Conservation (phyloP, 2,329 filamentous ascomycete species). For the Colletotrichum filicis region DNA sequence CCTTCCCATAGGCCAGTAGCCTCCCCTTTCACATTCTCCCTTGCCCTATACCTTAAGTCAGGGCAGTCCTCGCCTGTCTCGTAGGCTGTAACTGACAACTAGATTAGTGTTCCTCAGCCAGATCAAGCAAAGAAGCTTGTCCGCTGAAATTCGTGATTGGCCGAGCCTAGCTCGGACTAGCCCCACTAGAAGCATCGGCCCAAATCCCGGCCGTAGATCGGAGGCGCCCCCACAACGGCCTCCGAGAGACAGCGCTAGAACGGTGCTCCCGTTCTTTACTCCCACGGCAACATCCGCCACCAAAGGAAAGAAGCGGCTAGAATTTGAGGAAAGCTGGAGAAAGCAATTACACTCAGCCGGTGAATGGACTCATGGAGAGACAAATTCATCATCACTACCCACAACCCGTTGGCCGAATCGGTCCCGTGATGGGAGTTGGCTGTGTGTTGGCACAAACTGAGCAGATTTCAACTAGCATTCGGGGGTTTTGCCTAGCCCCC, state of each 20-base stretch:
- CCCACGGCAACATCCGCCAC: neutral
- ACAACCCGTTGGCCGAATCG: neutral
- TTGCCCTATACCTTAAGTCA: accelerated
- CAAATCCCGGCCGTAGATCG: neutral
- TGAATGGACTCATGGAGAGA: too few relatives aligned
- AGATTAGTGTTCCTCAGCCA: too few relatives aligned
- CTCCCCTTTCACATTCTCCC: too few relatives aligned
- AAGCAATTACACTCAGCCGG: neutral
- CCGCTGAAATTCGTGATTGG: neutral
- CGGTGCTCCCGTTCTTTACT: neutral
- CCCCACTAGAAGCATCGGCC: neutral
- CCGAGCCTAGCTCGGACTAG: neutral
- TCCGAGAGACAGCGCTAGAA: neutral
- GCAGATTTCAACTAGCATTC: neutral
- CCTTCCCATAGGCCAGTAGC: too few relatives aligned
- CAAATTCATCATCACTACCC: neutral
- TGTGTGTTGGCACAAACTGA: too few relatives aligned
- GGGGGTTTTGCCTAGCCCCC: neutral
- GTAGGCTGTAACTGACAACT: too few relatives aligned
- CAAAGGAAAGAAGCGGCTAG: neutral
- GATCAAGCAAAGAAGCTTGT: too few relatives aligned
- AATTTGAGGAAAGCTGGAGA: neutral
- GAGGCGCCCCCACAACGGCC: neutral
- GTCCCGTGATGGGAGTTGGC: neutral
- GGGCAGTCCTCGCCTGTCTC: too few relatives aligned